Conservation (phyloP, 164 flowering plant genomes). For the Tetracentron sinense region DNA sequence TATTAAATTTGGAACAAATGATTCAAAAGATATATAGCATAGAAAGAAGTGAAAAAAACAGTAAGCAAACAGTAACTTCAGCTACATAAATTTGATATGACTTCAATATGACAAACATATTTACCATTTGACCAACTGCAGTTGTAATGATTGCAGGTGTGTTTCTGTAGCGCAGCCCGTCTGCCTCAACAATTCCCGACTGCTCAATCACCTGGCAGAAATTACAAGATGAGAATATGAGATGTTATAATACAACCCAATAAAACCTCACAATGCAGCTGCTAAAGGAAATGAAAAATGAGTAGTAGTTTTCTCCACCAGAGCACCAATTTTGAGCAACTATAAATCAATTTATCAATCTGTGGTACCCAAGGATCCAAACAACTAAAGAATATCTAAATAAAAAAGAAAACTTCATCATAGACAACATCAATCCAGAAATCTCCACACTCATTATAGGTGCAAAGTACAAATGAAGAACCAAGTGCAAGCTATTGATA, state of each 20-base stretch:
- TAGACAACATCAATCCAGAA: neutral
- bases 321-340: neutral
- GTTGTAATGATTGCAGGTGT: constrained; percentile 52
- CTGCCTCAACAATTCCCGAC: constrained; percentile 48
- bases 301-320: neutral
- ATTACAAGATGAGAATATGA: neutral
- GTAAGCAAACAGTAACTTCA: neutral
- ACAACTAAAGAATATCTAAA: neutral
- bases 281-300: neutral
- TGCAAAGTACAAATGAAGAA: neutral
- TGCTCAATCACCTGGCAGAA: constrained; percentile 56
- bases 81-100: neutral
- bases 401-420: neutral
- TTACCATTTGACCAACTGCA: constrained; percentile 84
- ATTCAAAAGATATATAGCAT: neutral
- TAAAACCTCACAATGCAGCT: neutral
- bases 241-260: constrained; percentile 2
- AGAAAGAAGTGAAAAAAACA: neutral
- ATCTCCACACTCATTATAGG: neutral
- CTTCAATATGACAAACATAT: neutral
- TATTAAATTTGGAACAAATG: neutral
- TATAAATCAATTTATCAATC: too few relatives aligned
- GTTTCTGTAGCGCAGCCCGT: constrained; percentile 38
- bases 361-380: too few relatives aligned
- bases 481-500: neutral